Conservation (phyloP, 1,284 basidiomycete species). For the Schizophyllum amplum region DNA sequence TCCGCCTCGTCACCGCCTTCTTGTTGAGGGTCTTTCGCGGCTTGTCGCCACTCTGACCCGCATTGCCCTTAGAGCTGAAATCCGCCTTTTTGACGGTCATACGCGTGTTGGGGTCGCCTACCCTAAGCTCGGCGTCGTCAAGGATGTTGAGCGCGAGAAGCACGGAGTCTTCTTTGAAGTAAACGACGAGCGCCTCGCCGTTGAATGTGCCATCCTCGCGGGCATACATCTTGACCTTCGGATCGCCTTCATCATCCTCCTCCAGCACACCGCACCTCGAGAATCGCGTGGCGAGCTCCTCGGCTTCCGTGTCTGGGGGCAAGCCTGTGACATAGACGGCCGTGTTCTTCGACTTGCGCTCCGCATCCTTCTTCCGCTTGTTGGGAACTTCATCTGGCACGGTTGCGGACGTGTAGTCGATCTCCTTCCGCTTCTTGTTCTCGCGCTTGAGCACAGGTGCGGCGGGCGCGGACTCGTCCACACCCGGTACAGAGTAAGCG, state of each 20-base stretch:
- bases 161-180: conserved; percentile 96
- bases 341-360: conserved; percentile 78
- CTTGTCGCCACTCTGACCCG: conserved; percentile 25
- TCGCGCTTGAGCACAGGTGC: conserved; percentile 73
- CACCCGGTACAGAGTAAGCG: conserved; percentile 83
- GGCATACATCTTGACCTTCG: conserved; percentile 91
- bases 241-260: conserved; percentile 81
- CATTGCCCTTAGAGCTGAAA: conserved; percentile 58
- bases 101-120: conserved; percentile 67
- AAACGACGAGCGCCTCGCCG: conserved; percentile 94
- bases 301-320: conserved; percentile 67
- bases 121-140: conserved; percentile 86
- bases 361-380: conserved; percentile 48
- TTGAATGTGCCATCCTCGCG: conserved; percentile 86
- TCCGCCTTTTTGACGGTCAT: conserved; percentile 86
- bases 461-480: conserved; percentile 84
- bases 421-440: conserved; percentile 77
- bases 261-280: conserved; percentile 88
- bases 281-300: conserved; percentile 79
- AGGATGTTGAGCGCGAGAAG: conserved; percentile 78
- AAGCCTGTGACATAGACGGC: conserved; percentile 88
- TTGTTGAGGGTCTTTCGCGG: conserved; percentile 72
- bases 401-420: conserved; percentile 65
- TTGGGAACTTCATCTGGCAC: conserved; percentile 37
- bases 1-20: conserved; percentile 71